Evolutionary conservation across 2,329 filamentous ascomycete species (phyloP).

Genomic region (Ophiocordyceps camponoti-floridani): DNA sequence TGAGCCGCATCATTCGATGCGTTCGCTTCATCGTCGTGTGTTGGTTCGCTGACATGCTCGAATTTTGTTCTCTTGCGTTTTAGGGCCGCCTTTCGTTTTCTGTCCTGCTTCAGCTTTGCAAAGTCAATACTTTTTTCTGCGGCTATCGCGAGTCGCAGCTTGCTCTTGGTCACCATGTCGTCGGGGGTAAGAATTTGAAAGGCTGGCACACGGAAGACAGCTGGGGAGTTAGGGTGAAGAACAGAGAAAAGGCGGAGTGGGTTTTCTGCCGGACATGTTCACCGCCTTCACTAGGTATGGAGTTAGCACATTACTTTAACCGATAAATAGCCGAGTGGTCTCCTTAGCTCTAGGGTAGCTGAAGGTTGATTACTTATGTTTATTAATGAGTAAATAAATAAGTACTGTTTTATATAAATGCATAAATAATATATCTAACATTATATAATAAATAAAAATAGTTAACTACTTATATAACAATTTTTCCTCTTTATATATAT

Average conservation of each 20-base stretch:
- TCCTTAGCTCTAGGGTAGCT: no score
- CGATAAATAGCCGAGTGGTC: no score
- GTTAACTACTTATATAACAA: no score
- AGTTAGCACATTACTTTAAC: no score
- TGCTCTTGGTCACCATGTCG: conserved; percentile 25
- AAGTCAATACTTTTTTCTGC: conserved; percentile 37
- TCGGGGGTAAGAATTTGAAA: neutral
- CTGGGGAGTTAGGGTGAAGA: neutral
- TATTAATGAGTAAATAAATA: no score
- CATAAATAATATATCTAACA: no score
- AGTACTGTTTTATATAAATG: no score
- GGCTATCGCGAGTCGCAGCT: conserved; percentile 33
- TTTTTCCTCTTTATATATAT: no score
- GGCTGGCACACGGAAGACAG: neutral
- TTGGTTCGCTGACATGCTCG: conserved; percentile 12
- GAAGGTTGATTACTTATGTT: no score
- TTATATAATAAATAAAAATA: no score
- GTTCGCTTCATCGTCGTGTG: conserved; percentile 16
- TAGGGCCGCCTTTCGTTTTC: conserved; percentile 24
- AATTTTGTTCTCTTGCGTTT: conserved; percentile 10
- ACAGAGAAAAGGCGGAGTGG: neutral
- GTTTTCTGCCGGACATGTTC: neutral
- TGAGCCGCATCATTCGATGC: neutral
- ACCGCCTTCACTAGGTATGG: no score
- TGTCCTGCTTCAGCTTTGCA: conserved; percentile 30